Conservation (phyloP, 2,329 filamentous ascomycete species). For the Alternaria sp. region DNA sequence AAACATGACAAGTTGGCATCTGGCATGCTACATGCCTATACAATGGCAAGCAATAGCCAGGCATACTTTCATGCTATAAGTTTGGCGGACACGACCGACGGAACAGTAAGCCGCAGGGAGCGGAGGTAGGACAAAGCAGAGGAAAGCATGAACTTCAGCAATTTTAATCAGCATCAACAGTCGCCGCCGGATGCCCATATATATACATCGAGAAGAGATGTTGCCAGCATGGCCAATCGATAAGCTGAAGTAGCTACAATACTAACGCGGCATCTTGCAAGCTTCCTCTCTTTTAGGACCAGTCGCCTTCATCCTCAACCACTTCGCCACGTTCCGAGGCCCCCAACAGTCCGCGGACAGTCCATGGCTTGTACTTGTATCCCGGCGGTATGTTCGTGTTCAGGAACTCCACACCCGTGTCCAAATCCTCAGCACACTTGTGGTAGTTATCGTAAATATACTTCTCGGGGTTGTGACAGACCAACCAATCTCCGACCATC, state of each 20-base stretch:
- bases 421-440: not conserved
- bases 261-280: not conserved
- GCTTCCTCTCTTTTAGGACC: not conserved
- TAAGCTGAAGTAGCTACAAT: not conserved
- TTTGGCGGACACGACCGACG: constrained; percentile 49
- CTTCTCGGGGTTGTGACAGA: constrained; percentile 9
- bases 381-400: constrained; percentile 8
- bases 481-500: constrained; percentile 9
- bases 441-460: constrained; percentile 14
- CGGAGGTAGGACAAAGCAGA: constrained; percentile 51
- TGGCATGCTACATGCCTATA: constrained; percentile 42
- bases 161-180: constrained; percentile 50
- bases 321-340: not conserved
- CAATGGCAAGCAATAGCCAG: constrained; percentile 56
- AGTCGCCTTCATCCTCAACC: not conserved
- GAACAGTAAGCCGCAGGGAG: constrained; percentile 41
- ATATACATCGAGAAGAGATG: constrained; percentile 29
- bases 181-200: constrained; percentile 33
- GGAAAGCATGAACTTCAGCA: constrained; percentile 49
- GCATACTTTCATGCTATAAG: constrained; percentile 54
- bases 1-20: constrained; percentile 48
- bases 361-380: constrained; percentile 2
- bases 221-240: constrained; percentile 32
- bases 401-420: not conserved
- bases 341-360: constrained; percentile 3